Evolutionary conservation across 257 asterid species (phyloP).

Genomic region (Gardenia jasminoides): DNA sequence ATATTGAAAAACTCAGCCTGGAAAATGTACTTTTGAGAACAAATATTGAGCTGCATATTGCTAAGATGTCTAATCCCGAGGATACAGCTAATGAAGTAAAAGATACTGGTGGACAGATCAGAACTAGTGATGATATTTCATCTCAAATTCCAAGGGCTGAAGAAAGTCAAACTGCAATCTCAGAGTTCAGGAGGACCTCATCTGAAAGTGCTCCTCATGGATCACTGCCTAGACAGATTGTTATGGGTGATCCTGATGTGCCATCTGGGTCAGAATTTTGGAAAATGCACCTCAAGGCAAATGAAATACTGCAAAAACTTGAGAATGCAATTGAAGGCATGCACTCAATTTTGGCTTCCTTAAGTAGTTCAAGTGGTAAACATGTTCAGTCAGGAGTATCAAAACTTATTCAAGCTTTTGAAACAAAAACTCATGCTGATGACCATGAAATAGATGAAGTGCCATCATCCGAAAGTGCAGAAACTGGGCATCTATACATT

Average conservation of each 20-base stretch:
- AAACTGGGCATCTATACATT: conserved; percentile 42
- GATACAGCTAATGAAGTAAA: conserved; percentile 34
- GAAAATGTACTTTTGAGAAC: conserved; percentile 54
- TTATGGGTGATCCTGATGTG: conserved; percentile 32
- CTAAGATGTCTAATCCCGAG: conserved; percentile 30
- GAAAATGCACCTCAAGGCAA: conserved; percentile 59
- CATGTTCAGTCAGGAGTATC: conserved; percentile 65
- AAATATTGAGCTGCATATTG: conserved; percentile 48
- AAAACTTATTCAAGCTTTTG: conserved; percentile 84
- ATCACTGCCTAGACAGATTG: neutral
- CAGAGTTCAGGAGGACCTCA: conserved; percentile 19
- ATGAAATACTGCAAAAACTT: conserved; percentile 49
- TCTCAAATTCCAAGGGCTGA: conserved; percentile 9
- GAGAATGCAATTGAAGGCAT: conserved; percentile 64
- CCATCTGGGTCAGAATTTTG: conserved; percentile 44
- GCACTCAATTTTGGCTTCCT: conserved; percentile 49
- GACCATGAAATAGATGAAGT: conserved; percentile 50
- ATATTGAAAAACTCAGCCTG: conserved; percentile 45
- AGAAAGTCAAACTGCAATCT: conserved; percentile 26
- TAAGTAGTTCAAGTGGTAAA: conserved; percentile 46
- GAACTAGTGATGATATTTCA: conserved; percentile 13
- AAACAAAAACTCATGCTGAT: conserved; percentile 52
- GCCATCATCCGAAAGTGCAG: conserved; percentile 36
- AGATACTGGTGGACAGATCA: conserved; percentile 10
- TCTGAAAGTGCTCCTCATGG: conserved; percentile 22